A percentile compares a stretch with the other conserved stretches of the same genome.
Evolutionary conservation across 352 stramenopile species (phyloP).

Genomic region (Phytopythium vexans): DNA sequence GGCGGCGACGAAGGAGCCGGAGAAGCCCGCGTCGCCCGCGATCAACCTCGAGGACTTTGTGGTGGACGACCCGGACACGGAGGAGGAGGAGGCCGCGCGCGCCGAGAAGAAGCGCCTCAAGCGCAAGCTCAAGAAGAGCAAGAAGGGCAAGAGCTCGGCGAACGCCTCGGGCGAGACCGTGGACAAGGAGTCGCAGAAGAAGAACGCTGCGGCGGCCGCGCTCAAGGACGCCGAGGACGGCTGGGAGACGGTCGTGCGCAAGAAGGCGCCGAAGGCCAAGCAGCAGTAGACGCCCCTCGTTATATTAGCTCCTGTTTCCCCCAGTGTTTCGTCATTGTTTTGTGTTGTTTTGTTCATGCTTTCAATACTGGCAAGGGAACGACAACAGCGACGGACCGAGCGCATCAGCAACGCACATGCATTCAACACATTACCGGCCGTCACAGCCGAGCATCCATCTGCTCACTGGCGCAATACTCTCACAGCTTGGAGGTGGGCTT

Average conservation of each 20-base stretch:
- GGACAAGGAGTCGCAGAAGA: conserved; percentile 53
- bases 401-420: conserved; percentile 1
- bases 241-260: conserved; percentile 78
- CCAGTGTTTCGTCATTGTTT: conserved; percentile 9
- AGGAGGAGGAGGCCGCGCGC: conserved; percentile 75
- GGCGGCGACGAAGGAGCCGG: conserved; percentile 15
- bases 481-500: conserved; percentile 81
- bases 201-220: conserved; percentile 28
- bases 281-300: conserved; percentile 42
- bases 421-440: conserved; percentile 11
- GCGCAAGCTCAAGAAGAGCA: conserved; percentile 83
- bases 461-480: background rate
- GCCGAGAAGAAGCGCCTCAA: conserved; percentile 78
- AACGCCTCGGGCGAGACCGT: conserved; percentile 19
- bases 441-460: background rate
- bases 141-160: conserved; percentile 60
- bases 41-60: conserved; percentile 80
- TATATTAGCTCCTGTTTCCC: conserved; percentile 17
- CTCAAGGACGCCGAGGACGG: conserved; percentile 75
- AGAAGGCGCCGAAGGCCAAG: conserved; percentile 55
- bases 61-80: conserved; percentile 72
- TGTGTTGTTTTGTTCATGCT: background rate
- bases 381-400: conserved; percentile 7
- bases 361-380: no score
- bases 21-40: conserved; percentile 24